These are phyloP conservation scores for Wickerhamiella spandovensis DNA, from an alignment of 805 yeast species.

Conservation along the genomic window DNA sequence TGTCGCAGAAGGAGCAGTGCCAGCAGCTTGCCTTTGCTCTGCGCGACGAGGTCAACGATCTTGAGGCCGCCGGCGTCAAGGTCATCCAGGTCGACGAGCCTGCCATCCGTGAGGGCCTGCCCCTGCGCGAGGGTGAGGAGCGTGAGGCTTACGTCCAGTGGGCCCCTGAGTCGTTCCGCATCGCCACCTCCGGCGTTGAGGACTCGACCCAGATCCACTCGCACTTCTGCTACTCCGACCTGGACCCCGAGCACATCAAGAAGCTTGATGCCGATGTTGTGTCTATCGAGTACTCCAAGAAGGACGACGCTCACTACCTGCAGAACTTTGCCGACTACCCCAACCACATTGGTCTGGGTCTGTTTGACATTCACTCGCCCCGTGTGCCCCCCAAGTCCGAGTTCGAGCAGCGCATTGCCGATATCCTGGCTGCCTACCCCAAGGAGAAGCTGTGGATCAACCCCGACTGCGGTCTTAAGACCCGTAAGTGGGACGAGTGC, in stretches of 20 bases:
- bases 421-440: constrained; percentile 93
- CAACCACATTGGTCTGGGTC: constrained; percentile 98
- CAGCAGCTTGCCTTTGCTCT: constrained; percentile 94
- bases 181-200: constrained; percentile 95
- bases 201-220: constrained; percentile 97
- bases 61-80: constrained; percentile 95
- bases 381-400: constrained; percentile 97
- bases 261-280: constrained; percentile 99
- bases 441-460: constrained; percentile 98
- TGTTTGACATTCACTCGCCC: constrained; percentile 99
- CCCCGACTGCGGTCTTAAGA: constrained; percentile 99
- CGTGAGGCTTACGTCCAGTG: constrained; percentile 92
- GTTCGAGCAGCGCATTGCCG: constrained; percentile 84
- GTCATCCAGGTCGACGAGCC: constrained; percentile 99
- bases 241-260: constrained; percentile 98
- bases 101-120: constrained; percentile 99
- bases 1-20: constrained; percentile 84
- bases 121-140: constrained; percentile 94
- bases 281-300: constrained; percentile 98
- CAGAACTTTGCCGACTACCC: constrained; percentile 97
- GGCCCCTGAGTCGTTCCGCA: constrained; percentile 99
- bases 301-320: constrained; percentile 97
- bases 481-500: constrained; percentile 99
- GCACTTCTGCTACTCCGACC: constrained; percentile 99
- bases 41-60: constrained; percentile 96